These are phyloP conservation scores for Acacia crassicarpa DNA, from an alignment of 306 rosid species.

Conservation along the genomic window DNA sequence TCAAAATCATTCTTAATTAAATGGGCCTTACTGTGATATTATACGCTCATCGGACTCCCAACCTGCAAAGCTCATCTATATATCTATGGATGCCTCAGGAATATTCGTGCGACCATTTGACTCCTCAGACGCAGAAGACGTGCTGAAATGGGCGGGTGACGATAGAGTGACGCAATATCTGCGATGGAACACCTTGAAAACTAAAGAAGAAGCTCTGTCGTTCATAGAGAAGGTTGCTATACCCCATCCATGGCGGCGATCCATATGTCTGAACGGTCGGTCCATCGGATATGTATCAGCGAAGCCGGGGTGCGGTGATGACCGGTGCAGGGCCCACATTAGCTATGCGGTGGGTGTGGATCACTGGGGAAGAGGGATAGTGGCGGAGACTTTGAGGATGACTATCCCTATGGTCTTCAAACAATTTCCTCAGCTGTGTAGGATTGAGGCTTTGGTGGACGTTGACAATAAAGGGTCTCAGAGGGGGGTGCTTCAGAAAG, in stretches of 20 bases:
- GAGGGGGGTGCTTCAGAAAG: conserved; percentile 51
- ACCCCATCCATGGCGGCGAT: conserved; percentile 58
- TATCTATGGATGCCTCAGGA: conserved; percentile 24
- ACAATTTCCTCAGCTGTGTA: conserved; percentile 32
- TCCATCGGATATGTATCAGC: conserved; percentile 29
- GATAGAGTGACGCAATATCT: conserved; percentile 37
- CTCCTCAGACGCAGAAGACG: conserved; percentile 25
- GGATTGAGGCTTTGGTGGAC: conserved; percentile 58
- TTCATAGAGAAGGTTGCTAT: conserved; percentile 43
- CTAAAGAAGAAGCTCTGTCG: conserved; percentile 44
- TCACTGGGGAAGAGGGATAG: conserved; percentile 59
- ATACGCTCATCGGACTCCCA: background rate
- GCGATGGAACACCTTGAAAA: conserved; percentile 34
- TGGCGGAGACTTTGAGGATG: conserved; percentile 40
- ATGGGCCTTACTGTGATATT: no score
- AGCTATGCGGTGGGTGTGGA: conserved; percentile 48
- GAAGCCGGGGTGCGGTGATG: conserved; percentile 30
- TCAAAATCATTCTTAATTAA: no score
- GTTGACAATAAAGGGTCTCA: conserved; percentile 54
- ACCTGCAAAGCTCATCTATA: background rate
- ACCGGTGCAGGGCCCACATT: conserved; percentile 42
- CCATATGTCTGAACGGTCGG: conserved; percentile 32
- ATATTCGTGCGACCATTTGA: conserved; percentile 26
- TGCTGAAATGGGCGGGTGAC: conserved; percentile 40
- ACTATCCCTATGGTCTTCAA: conserved; percentile 32